A percentile compares a stretch with the other conserved stretches of the same genome.
These are phyloP conservation scores for Cyphellophora europaea DNA, from an alignment of 2,329 filamentous ascomycete genomes.

Conservation along the genomic window DNA sequence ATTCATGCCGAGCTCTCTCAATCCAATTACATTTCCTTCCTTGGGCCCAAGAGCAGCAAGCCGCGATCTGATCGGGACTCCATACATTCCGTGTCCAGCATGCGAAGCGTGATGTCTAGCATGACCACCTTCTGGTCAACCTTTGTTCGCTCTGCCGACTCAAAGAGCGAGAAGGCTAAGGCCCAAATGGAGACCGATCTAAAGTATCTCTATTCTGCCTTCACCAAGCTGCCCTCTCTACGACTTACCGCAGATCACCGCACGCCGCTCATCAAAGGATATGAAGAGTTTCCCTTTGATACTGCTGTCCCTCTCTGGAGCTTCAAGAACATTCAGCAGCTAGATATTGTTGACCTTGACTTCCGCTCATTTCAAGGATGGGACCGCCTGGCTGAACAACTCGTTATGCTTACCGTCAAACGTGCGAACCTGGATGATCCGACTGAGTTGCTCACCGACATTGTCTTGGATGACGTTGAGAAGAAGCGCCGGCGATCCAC, in stretches of 20 bases:
- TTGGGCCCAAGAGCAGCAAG: constrained; percentile 65
- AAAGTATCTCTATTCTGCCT: constrained; percentile 94
- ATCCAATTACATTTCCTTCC: constrained; percentile 91
- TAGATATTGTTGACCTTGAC: constrained; percentile 92
- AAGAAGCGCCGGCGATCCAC: constrained; percentile 79
- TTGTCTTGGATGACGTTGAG: constrained; percentile 94
- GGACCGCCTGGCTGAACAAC: constrained; percentile 85
- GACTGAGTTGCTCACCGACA: constrained; percentile 79
- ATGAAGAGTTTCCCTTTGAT: constrained; percentile 97
- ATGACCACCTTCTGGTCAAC: constrained; percentile 91
- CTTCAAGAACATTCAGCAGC: constrained; percentile 90
- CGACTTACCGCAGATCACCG: constrained; percentile 87
- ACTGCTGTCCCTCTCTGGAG: constrained; percentile 92
- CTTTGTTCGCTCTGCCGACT: constrained; percentile 66
- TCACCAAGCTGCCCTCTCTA: constrained; percentile 94
- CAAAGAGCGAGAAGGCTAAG: constrained; percentile 84
- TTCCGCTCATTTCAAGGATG: constrained; percentile 96
- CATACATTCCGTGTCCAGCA: constrained; percentile 90
- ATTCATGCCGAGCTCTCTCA: constrained; percentile 79
- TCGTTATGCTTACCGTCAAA: constrained; percentile 81
- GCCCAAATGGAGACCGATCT: constrained; percentile 75
- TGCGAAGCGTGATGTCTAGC: constrained; percentile 93
- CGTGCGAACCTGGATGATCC: constrained; percentile 82
- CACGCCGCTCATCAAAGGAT: constrained; percentile 79
- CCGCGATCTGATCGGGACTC: constrained; percentile 79